Conservation (phyloP, 768 basidiomycete species). For the Agaricus bisporus region DNA sequence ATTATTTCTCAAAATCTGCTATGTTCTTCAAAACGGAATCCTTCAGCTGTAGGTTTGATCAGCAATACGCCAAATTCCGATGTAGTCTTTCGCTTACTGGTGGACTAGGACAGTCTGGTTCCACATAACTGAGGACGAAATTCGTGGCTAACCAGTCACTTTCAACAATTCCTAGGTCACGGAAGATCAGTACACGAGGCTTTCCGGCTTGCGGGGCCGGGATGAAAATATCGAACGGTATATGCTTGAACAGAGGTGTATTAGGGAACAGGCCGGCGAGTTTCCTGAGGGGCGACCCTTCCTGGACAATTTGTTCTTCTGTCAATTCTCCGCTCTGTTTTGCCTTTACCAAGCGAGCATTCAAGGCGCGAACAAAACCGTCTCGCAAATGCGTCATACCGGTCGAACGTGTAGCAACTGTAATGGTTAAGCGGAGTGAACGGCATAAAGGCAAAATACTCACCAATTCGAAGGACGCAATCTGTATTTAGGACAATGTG, state of each 20-base stretch:
- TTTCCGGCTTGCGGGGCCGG: slow-evolving; percentile 47
- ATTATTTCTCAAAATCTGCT: slow-evolving; percentile 24
- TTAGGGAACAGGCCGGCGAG: slow-evolving; percentile 76
- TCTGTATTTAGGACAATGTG: slow-evolving; percentile 61
- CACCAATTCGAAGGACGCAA: slow-evolving; percentile 73
- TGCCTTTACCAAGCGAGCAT: slow-evolving; percentile 48
- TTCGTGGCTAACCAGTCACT: slow-evolving; percentile 71
- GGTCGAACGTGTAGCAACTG: slow-evolving; percentile 78
- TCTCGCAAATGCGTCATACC: slow-evolving; percentile 78
- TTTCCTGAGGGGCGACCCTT: slow-evolving; percentile 60
- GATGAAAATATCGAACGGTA: slow-evolving; percentile 64
- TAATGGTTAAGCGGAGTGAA: background rate
- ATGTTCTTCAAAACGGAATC: slow-evolving; percentile 39
- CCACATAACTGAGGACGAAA: slow-evolving; percentile 71
- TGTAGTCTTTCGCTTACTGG: slow-evolving; percentile 39
- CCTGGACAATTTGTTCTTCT: slow-evolving; percentile 48
- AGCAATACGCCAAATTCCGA: background rate
- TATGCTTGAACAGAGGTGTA: slow-evolving; percentile 58
- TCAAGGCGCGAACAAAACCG: slow-evolving; percentile 73
- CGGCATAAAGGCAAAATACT: slow-evolving; percentile 11
- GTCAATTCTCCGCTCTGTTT: slow-evolving; percentile 48
- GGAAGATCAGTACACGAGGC: slow-evolving; percentile 53
- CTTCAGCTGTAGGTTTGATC: slow-evolving; percentile 36
- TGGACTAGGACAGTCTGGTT: slow-evolving; percentile 64
- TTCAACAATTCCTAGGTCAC: slow-evolving; percentile 69